Evolutionary conservation across 2,329 filamentous ascomycete genomes (phyloP), one percentile per base, ranked within the genome.

Genomic region (Ophiostoma ulmi): DNA sequence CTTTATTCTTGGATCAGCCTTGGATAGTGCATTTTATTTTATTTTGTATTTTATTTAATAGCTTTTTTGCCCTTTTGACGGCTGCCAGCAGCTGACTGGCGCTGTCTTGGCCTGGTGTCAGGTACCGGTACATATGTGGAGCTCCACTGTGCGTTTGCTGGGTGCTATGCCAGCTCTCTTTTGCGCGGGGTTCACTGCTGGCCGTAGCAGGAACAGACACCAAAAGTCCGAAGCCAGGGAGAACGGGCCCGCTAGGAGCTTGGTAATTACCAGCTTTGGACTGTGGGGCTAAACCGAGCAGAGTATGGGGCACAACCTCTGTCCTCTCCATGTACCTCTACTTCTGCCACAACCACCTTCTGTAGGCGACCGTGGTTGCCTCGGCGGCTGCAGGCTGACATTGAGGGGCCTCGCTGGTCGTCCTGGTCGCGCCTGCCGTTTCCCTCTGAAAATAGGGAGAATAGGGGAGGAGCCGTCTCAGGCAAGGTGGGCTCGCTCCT

Each of bases 401-500:
- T 36, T 14, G n/a, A 3, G 31, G 31, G 31, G 31, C 31, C 31
- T 31, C 31, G 31, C 31, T 31, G n/a, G 52, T 3, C 52, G 14
- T 39, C 11, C 35, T 38, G 35, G 35, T 64, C 35, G 64, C 44
- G 31, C 67, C 41, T 55, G 67, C 22, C 41, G 17, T 22, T 39
- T 10, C 36, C 5, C 41, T 31, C 26, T 52, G 41, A 67, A 70
- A 71, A 70, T 63, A 70, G 61, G 67, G 68, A 22, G 66, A 35
- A 52, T 58, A 58, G 52, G 52, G 52, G 52, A 58, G 52, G 22
- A 26, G 22, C 52, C 22, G 22, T 26, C n/a, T 26, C 52, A 58
- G 52, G 52, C n/a, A 58, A 52, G 70, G 61, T 36, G 66, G 39
- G 66, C 70, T 38, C 70, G 66, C 70, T 38, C 70, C 39, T 67